phyloP scores from a whole-genome alignment of 2,329 filamentous ascomycete genomes.

The Thelonectria blattea region DNA sequence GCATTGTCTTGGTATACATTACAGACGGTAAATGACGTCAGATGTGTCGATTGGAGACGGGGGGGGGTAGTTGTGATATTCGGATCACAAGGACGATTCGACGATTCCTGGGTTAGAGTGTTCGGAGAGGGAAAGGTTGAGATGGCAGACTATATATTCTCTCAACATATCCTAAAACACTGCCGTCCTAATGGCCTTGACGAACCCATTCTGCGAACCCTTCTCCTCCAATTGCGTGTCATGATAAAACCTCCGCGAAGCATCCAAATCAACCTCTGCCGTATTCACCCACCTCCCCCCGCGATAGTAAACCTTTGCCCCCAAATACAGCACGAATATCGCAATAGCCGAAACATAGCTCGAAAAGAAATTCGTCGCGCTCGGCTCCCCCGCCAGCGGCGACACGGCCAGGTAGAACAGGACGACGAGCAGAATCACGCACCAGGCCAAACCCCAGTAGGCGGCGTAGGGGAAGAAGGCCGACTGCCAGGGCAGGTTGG shows the following conservation, averaged over 20 bases:
- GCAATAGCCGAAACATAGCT: conserved; percentile 53
- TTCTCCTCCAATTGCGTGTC: conserved; percentile 3
- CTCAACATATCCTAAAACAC: no score
- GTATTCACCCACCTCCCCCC: conserved; percentile 30
- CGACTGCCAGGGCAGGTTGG: conserved; percentile 50
- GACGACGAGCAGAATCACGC: conserved; percentile 51
- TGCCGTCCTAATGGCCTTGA: conserved; percentile 6
- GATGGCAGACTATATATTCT: no score
- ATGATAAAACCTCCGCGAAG: conserved; percentile 16
- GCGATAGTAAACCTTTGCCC: conserved; percentile 47
- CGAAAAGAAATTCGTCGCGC: conserved; percentile 52
- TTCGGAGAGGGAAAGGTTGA: no score
- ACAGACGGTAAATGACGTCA: no score
- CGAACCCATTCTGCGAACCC: background rate
- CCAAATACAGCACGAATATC: conserved; percentile 49
- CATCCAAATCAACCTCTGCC: conserved; percentile 9
- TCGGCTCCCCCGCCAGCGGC: conserved; percentile 44
- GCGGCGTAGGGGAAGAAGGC: conserved; percentile 52
- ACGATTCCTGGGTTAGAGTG: no score
- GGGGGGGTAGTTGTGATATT: no score
- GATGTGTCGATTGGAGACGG: no score
- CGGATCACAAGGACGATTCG: no score
- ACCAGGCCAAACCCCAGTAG: conserved; percentile 52
- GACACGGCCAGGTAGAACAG: conserved; percentile 56
- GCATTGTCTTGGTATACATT: no score